phyloP scores from a whole-genome alignment of 2,329 filamentous ascomycete genomes.

The Fusarium sp. region DNA sequence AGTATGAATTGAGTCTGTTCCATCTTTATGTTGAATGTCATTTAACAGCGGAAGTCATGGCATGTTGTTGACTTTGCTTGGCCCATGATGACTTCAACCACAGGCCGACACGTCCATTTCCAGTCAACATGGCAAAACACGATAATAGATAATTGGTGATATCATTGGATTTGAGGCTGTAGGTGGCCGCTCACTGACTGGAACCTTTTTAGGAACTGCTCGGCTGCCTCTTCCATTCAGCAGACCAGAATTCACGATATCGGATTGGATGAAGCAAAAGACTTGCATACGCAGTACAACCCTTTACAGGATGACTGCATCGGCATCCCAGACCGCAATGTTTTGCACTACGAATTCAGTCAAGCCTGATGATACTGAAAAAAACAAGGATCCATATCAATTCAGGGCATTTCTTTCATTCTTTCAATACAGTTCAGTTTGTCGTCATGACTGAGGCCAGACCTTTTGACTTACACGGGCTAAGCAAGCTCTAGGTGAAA shows the following conservation, averaged over 20 bases:
- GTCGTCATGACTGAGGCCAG: slow-evolving; percentile 14
- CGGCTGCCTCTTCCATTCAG: slow-evolving; percentile 19
- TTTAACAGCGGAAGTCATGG: background rate
- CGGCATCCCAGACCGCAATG: background rate
- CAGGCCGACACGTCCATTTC: no score
- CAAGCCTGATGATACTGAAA: background rate
- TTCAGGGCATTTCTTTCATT: background rate
- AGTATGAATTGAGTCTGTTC: background rate
- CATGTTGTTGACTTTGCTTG: background rate
- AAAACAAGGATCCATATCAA: background rate
- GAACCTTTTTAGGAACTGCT: background rate
- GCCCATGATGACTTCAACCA: background rate
- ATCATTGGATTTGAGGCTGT: background rate
- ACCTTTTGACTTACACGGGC: background rate
- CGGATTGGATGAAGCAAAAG: slow-evolving; percentile 12
- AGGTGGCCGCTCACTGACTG: background rate
- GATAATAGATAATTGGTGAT: background rate
- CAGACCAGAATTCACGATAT: background rate
- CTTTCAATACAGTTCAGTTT: background rate
- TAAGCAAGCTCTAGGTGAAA: background rate
- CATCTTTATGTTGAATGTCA: background rate
- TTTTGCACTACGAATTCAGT: background rate
- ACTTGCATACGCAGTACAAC: slow-evolving; percentile 14
- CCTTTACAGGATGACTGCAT: slow-evolving; percentile 27
- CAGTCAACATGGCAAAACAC: no score